A percentile compares a stretch with the other conserved stretches of the same genome.
Conservation (phyloP, 2,329 filamentous ascomycete genomes). For the Fusarium verrucosum region DNA sequence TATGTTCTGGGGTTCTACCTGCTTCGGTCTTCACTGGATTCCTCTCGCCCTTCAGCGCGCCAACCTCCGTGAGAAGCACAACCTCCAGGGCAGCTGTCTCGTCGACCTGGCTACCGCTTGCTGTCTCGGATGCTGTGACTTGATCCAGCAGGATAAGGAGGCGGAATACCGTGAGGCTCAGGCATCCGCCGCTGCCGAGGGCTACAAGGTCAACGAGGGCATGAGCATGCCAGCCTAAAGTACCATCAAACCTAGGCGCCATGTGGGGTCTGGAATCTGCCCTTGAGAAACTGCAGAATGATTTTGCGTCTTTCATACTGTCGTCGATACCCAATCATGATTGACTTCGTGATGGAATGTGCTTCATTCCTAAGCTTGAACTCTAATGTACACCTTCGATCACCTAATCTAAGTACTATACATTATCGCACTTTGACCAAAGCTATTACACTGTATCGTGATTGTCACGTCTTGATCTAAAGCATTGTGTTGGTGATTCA, state of each 20-base stretch:
- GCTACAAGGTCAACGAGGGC: conserved; percentile 38
- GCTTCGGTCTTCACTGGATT: conserved; percentile 54
- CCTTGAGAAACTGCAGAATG: background rate
- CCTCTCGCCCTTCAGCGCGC: conserved; percentile 57
- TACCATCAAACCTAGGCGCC: fast-evolving
- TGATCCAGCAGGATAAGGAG: conserved; percentile 61
- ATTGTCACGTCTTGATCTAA: too few species aligned
- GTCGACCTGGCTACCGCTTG: conserved; percentile 54
- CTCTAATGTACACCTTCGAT: conserved; percentile 1
- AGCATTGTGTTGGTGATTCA: too few species aligned
- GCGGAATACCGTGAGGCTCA: conserved; percentile 49
- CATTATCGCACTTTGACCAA: background rate
- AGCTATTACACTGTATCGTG: background rate
- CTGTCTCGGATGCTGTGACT: conserved; percentile 57
- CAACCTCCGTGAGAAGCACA: conserved; percentile 56
- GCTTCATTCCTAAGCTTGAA: background rate
- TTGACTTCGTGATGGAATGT: background rate
- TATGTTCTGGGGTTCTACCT: conserved; percentile 53
- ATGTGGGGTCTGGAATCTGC: background rate
- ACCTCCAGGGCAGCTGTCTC: conserved; percentile 56
- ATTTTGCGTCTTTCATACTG: conserved; percentile 12
- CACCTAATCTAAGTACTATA: background rate
- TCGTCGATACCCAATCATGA: conserved; percentile 33
- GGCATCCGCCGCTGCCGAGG: conserved; percentile 10
- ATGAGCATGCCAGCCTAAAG: conserved; percentile 33